Conservation (phyloP, 2,329 filamentous ascomycete genomes). For the Microsporum audouinii region DNA sequence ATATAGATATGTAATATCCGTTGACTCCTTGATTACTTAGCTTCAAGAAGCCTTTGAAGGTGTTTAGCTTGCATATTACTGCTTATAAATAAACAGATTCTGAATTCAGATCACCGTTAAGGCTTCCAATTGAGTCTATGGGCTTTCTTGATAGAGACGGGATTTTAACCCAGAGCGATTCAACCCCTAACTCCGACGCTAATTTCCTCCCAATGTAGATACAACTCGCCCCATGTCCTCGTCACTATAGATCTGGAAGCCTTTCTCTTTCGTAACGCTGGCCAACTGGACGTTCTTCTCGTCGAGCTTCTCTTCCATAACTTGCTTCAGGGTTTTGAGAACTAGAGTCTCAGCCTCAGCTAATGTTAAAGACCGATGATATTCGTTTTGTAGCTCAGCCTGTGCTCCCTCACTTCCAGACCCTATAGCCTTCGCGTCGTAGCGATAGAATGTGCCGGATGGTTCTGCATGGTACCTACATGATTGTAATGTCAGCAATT, state of each 20-base stretch:
- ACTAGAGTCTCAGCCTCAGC: constrained; percentile 88
- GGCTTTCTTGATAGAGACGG: neutral
- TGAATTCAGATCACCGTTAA: neutral
- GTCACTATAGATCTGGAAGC: constrained; percentile 97
- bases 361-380: constrained; percentile 93
- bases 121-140: neutral
- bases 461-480: constrained; percentile 86
- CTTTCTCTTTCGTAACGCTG: constrained; percentile 93
- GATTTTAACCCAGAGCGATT: neutral
- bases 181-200: constrained; percentile 11
- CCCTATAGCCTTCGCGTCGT: constrained; percentile 97
- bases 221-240: constrained; percentile 94
- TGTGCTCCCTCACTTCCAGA: constrained; percentile 95
- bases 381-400: constrained; percentile 96
- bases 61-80: neutral
- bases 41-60: too few relatives aligned
- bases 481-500: neutral
- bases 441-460: constrained; percentile 95
- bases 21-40: neutral
- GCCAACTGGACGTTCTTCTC: constrained; percentile 97
- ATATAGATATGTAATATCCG: neutral
- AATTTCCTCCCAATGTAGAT: constrained; percentile 48
- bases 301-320: constrained; percentile 99
- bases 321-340: constrained; percentile 96
- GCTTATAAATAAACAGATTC: neutral